Evolutionary conservation across 2,329 filamentous ascomycete species (phyloP).

Genomic region (Colletotrichum kahawae): DNA sequence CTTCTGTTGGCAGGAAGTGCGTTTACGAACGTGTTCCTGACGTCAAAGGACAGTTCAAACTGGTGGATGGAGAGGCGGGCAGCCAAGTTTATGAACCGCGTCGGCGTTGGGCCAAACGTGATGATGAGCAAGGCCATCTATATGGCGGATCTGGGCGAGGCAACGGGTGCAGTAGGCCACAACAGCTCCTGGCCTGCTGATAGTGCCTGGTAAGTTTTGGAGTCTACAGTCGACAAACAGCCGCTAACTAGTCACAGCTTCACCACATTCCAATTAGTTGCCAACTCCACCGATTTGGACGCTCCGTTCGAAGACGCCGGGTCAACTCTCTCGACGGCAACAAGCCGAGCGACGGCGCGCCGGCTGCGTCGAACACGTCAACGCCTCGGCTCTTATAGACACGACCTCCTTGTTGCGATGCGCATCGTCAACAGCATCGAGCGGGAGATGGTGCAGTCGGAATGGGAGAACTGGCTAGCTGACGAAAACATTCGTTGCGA

Average conservation of each 20-base stretch:
- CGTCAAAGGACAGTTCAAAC: conserved; percentile 72
- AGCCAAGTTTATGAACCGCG: conserved; percentile 76
- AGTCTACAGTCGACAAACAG: no score
- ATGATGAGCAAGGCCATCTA: conserved; percentile 89
- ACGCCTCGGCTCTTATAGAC: conserved; percentile 80
- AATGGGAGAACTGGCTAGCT: conserved; percentile 92
- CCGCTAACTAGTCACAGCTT: conserved; percentile 47
- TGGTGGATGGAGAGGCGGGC: conserved; percentile 91
- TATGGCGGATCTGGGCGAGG: conserved; percentile 78
- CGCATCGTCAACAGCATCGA: conserved; percentile 90
- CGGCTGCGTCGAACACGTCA: conserved; percentile 82
- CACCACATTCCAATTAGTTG: conserved; percentile 64
- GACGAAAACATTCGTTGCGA: conserved; percentile 81
- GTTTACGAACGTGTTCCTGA: conserved; percentile 75
- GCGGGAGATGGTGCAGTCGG: conserved; percentile 80
- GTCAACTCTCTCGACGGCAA: conserved; percentile 47
- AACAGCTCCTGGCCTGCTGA: conserved; percentile 42
- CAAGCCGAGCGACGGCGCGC: conserved; percentile 60
- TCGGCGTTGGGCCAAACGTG: conserved; percentile 80
- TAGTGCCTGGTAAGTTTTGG: conserved; percentile 52
- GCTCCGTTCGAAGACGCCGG: conserved; percentile 59
- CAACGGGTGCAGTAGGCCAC: conserved; percentile 43
- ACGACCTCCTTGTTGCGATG: conserved; percentile 90
- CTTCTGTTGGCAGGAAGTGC: conserved; percentile 71
- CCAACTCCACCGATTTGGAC: conserved; percentile 63